A percentile compares a stretch with the other conserved stretches of the same genome.
Conservation (phyloP, 352 stramenopile genomes). For the Phytophthora gonapodyides region DNA sequence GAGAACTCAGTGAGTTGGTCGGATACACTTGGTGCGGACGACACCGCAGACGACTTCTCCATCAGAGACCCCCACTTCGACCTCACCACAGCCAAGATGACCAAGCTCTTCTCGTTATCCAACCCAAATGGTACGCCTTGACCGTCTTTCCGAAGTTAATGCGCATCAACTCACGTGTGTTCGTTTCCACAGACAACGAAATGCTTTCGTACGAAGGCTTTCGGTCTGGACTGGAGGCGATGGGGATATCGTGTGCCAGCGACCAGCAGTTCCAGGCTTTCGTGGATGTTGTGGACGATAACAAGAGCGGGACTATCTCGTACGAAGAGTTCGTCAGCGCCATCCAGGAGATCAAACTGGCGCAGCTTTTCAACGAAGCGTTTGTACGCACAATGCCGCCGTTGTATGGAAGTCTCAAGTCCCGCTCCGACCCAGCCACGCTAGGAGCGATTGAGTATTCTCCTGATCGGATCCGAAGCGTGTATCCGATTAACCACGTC, state of each 20-base stretch:
- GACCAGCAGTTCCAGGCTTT: slow-evolving; percentile 63
- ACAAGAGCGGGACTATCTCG: slow-evolving; percentile 70
- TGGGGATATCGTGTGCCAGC: slow-evolving; percentile 61
- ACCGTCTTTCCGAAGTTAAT: not conserved
- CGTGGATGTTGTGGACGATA: slow-evolving; percentile 74
- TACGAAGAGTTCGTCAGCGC: slow-evolving; percentile 78
- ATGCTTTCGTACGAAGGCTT: slow-evolving; percentile 70
- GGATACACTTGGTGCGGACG: slow-evolving; percentile 3
- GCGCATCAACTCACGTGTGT: not conserved
- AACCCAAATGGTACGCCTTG: slow-evolving; percentile 41
- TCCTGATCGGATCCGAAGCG: slow-evolving; percentile 60
- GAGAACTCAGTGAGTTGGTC: slow-evolving; percentile 4
- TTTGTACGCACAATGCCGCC: slow-evolving; percentile 45
- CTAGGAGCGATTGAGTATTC: slow-evolving; percentile 74
- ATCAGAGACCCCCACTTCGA: slow-evolving; percentile 16
- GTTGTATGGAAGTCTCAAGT: slow-evolving; percentile 8
- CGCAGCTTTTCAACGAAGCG: slow-evolving; percentile 67
- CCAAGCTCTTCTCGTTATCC: slow-evolving; percentile 54
- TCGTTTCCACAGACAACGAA: slow-evolving; percentile 29
- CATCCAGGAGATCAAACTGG: slow-evolving; percentile 84
- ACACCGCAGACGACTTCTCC: slow-evolving; percentile 10
- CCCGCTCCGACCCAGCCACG: slow-evolving; percentile 8
- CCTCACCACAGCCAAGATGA: slow-evolving; percentile 15
- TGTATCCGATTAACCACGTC: slow-evolving; percentile 58
- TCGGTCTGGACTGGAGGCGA: slow-evolving; percentile 54